Conservation (phyloP, 108 stramenopile genomes). For the Nitzschia inconspicua region DNA sequence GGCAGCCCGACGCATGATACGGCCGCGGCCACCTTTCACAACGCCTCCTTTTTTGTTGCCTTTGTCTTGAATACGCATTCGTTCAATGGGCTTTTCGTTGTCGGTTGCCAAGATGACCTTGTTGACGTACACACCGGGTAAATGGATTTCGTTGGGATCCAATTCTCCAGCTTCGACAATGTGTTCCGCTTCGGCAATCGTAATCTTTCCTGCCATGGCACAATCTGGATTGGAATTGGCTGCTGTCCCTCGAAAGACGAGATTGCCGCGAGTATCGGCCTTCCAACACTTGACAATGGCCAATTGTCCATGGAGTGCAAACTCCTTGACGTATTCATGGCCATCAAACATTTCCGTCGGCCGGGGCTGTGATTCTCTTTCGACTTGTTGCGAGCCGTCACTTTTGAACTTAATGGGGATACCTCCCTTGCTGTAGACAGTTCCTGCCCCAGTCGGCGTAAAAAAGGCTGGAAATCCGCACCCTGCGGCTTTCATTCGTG, state of each 20-base stretch:
- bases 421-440: conserved; percentile 86
- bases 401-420: conserved; percentile 83
- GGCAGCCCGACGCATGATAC: conserved; percentile 86
- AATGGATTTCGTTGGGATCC: conserved; percentile 85
- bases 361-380: conserved; percentile 43
- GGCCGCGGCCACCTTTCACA: conserved; percentile 60
- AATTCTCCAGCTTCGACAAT: conserved; percentile 86
- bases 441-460: conserved; percentile 90
- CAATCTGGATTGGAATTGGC: conserved; percentile 90
- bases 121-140: conserved; percentile 89
- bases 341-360: conserved; percentile 75
- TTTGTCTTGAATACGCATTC: conserved; percentile 46
- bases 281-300: conserved; percentile 85
- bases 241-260: conserved; percentile 87
- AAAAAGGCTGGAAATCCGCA: conserved; percentile 89
- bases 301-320: conserved; percentile 75
- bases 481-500: conserved; percentile 81
- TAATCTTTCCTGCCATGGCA: conserved; percentile 84
- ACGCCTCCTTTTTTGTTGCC: conserved; percentile 30
- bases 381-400: conserved; percentile 63
- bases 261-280: conserved; percentile 90
- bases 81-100: conserved; percentile 90
- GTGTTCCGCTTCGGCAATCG: conserved; percentile 88
- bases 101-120: conserved; percentile 70
- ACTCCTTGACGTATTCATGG: conserved; percentile 89